Evolutionary conservation across 78 protist genomes (phyloP).

Genomic region (Diacronema lutheri): DNA sequence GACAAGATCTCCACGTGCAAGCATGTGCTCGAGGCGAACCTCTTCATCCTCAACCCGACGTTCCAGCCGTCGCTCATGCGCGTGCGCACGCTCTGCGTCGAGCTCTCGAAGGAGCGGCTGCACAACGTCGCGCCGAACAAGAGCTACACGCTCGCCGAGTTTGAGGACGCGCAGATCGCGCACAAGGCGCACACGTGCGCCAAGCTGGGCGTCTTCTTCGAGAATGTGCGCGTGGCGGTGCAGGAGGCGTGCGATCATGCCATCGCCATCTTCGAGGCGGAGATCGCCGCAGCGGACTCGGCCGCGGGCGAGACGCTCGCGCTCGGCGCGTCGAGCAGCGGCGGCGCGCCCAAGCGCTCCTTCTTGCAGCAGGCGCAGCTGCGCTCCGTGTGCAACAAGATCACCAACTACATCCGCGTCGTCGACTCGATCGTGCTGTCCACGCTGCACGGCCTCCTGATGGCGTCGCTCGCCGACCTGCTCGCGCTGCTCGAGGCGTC

Average conservation of each 20-base stretch:
- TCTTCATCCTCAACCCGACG: background rate
- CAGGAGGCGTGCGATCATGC: background rate
- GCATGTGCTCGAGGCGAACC: background rate
- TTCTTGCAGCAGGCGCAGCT: background rate
- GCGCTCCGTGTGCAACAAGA: background rate
- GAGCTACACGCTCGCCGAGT: slow-evolving; percentile 22
- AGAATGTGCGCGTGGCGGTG: background rate
- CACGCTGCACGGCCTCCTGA: slow-evolving; percentile 10
- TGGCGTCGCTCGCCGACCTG: slow-evolving; percentile 5
- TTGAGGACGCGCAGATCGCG: slow-evolving; percentile 11
- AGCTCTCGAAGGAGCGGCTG: background rate
- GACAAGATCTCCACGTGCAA: background rate
- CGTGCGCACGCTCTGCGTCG: slow-evolving; percentile 46
- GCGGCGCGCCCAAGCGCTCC: background rate
- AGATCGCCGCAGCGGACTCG: background rate
- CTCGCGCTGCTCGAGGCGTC: background rate
- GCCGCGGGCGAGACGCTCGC: background rate
- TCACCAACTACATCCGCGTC: slow-evolving; percentile 42
- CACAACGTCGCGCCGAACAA: background rate
- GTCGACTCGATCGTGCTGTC: slow-evolving; percentile 47
- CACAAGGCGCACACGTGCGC: background rate
- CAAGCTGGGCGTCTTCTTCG: background rate
- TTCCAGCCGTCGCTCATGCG: slow-evolving; percentile 22
- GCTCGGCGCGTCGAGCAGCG: background rate
- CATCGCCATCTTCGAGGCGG: background rate